Percentiles rank a stretch among this genome's conserved stretches.
Conservation (phyloP, 371 early-diverging fungal genomes). For the Mucor mucedo region DNA sequence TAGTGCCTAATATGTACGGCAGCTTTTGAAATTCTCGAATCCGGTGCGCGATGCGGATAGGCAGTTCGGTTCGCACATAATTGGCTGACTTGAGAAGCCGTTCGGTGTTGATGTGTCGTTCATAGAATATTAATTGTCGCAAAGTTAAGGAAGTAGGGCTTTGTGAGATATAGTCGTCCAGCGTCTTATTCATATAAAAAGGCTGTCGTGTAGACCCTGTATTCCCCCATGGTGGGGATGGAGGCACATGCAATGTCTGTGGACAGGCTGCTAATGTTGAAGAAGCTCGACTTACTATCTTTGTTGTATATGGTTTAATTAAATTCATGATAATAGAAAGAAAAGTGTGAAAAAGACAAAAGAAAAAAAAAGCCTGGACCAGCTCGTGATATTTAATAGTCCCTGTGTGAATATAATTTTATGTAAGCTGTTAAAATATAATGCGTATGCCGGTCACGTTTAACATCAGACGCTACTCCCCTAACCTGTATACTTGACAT, state of each 20-base stretch:
- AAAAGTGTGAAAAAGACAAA: neutral
- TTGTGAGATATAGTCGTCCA: conserved; percentile 74
- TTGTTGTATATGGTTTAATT: neutral
- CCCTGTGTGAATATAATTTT: conserved; percentile 4
- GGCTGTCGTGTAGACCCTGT: conserved; percentile 18
- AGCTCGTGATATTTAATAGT: neutral
- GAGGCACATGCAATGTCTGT: neutral
- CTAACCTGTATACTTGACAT: too few relatives aligned
- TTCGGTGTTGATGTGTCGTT: conserved; percentile 74
- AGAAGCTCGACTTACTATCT: neutral
- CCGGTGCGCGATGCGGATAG: conserved; percentile 87
- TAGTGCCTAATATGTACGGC: conserved; percentile 84
- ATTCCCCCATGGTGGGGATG: neutral
- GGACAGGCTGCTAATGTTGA: conserved; percentile 11
- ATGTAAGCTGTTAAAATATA: neutral
- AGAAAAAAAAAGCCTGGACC: neutral
- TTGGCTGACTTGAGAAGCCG: conserved; percentile 81
- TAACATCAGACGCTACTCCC: neutral
- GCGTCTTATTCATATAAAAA: conserved; percentile 80
- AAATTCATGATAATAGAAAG: conserved; percentile 4
- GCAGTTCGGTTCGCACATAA: conserved; percentile 81
- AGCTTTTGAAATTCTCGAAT: conserved; percentile 81
- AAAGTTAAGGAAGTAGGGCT: conserved; percentile 78
- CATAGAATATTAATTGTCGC: conserved; percentile 84
- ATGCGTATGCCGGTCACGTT: conserved; percentile 1